phyloP scores from a whole-genome alignment of 1,139 yeast species.

The Meyerozyma smithsonii region DNA sequence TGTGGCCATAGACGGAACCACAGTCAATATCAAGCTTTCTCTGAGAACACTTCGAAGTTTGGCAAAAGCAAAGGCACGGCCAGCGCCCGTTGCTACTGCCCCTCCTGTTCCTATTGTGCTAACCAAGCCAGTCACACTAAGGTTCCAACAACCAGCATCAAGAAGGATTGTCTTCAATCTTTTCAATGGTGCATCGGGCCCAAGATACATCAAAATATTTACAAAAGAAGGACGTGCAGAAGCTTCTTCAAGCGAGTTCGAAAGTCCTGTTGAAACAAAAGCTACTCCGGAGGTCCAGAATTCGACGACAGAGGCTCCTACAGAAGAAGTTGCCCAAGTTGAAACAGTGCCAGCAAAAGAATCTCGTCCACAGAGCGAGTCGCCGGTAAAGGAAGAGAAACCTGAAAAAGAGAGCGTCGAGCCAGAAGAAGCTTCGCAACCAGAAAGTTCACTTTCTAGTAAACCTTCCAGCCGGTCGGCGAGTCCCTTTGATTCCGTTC shows the following conservation, averaged over 20 bases:
- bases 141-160: background rate
- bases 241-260: conserved; percentile 18
- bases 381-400: background rate
- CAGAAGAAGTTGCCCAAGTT: too few species aligned
- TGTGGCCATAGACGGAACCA: conserved; percentile 6
- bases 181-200: conserved; percentile 1
- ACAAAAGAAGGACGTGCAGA: conserved; percentile 19
- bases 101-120: background rate
- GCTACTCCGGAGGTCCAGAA: background rate
- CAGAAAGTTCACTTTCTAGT: conserved; percentile 9
- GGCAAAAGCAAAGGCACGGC: conserved; percentile 7
- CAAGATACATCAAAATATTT: conserved; percentile 25
- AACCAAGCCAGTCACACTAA: conserved; percentile 4
- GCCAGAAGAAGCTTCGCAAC: too few species aligned
- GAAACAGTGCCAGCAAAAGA: background rate
- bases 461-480: conserved; percentile 10
- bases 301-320: too few species aligned
- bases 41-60: conserved; percentile 8
- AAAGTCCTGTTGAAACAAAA: conserved; percentile 1
- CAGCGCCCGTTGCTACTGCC: conserved; percentile 1
- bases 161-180: background rate
- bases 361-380: background rate
- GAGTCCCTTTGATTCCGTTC: conserved; percentile 20
- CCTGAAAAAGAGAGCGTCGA: too few species aligned
- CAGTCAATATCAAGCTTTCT: conserved; percentile 8